Evolutionary conservation across 495 filamentous ascomycete genomes (phyloP), one percentile per base, ranked within the genome.

Genomic region (Apodospora peruviana): DNA sequence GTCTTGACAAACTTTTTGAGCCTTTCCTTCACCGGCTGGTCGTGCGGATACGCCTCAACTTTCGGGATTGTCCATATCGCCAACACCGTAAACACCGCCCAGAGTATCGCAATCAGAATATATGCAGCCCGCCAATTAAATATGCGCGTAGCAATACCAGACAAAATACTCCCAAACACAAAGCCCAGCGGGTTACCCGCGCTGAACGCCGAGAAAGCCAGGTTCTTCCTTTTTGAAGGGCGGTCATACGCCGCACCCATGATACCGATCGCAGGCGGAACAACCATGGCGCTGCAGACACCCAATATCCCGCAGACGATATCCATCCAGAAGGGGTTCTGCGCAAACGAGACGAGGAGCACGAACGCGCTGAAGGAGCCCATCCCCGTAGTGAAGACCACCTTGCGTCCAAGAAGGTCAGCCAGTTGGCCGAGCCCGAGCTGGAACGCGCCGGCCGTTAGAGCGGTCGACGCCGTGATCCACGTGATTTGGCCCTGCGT

Each of bases 181-280:
- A 84, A 88, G 0, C 84, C 85, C 5, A 87, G 61, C 14, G 85
- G 84, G 47, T 88, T 88, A 0, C 85, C 85, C 1, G 83, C 80
- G 39, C 76, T 80, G 56, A 87, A 87, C 51, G 81, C 84, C 0
- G 81, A 83, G 61, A 88, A 87, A 4, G 80, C 84, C 18, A 74
- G 64, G 55, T 88, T 88, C 71, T 86, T 86, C 14, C 85, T 67
- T 56, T 78, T 77, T 7, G 76, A 79, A 0, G 83, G 83, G 43
- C 69, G 68, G 10, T 71, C 64, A 52, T 88, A 88, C 1, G 79
- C 75, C 0, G 76, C 77, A 3, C 83, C 84, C 11, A 88, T 68
- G 21, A 82, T 78, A 0, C 84, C 85, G 24, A 85, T 77, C 0
- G 83, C 83, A 0, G 85, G 80, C 10, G 84, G 82, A 1, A 87